Evolutionary conservation across 805 yeast species (phyloP).

Genomic region (Pichia thaimueangensis): DNA sequence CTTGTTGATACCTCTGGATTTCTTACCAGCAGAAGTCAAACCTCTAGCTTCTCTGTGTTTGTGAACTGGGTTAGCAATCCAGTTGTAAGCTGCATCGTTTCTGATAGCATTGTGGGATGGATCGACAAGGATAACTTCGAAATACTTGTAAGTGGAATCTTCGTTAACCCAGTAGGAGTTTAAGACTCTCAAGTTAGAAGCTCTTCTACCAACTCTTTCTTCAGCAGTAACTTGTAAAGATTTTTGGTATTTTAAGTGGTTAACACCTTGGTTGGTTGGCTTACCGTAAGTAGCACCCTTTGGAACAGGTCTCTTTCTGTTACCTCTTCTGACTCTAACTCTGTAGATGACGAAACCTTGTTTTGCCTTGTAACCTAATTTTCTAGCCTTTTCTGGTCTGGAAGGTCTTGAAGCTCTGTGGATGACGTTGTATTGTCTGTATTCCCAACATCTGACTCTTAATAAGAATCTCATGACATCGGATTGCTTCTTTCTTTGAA

Average conservation of each 20-base stretch:
- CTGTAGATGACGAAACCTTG: constrained; percentile 99
- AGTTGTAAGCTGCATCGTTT: constrained; percentile 98
- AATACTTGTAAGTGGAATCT: constrained; percentile 99
- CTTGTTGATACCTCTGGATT: constrained; percentile 99
- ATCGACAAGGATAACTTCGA: constrained; percentile 94
- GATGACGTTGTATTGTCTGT: constrained; percentile 97
- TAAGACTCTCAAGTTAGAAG: constrained; percentile 97
- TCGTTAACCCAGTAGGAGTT: constrained; percentile 99
- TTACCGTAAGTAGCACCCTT: constrained; percentile 99
- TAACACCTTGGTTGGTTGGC: constrained; percentile 99
- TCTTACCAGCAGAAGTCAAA: constrained; percentile 96
- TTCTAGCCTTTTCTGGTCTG: constrained; percentile 99
- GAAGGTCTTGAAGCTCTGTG: constrained; percentile 99
- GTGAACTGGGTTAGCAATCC: constrained; percentile 99
- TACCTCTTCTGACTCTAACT: constrained; percentile 99
- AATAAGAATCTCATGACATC: constrained; percentile 98
- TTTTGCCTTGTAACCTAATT: constrained; percentile 99
- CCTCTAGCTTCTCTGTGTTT: constrained; percentile 99
- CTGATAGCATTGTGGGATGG: constrained; percentile 98
- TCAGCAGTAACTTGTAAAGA: constrained; percentile 97
- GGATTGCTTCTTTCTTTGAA: constrained; percentile 99
- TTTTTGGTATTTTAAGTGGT: constrained; percentile 99
- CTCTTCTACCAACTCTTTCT: constrained; percentile 99
- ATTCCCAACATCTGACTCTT: constrained; percentile 99
- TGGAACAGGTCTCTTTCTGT: constrained; percentile 99